Evolutionary conservation across 1,284 basidiomycete genomes (phyloP).

Genomic region (Irpex rosettiformis): DNA sequence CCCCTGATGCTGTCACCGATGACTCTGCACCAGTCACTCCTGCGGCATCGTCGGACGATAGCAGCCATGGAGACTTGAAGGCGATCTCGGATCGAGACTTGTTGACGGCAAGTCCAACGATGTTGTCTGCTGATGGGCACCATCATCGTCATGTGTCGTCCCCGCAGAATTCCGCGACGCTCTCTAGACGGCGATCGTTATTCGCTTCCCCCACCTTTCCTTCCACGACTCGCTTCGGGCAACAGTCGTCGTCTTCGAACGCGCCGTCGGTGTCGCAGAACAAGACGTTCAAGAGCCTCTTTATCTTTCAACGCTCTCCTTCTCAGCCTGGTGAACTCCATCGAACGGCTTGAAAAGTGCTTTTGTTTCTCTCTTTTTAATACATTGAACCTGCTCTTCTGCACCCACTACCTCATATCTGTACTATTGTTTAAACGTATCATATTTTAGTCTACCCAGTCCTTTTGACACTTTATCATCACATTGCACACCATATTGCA

Average conservation of each 20-base stretch:
- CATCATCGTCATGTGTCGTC: constrained; percentile 9
- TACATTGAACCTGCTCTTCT: background rate
- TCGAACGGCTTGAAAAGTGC: background rate
- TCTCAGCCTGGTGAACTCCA: background rate
- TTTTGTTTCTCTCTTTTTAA: no score
- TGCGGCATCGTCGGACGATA: constrained; percentile 15
- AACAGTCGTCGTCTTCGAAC: constrained; percentile 1
- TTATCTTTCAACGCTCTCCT: constrained; percentile 21
- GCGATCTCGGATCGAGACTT: background rate
- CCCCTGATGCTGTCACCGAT: constrained; percentile 36
- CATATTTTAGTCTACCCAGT: background rate
- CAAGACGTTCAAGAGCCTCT: constrained; percentile 20
- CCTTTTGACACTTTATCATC: no score
- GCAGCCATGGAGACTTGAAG: constrained; percentile 8
- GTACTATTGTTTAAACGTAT: background rate
- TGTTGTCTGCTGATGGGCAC: background rate
- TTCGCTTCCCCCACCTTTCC: constrained; percentile 21
- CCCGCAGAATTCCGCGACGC: constrained; percentile 15
- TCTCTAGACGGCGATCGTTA: constrained; percentile 23
- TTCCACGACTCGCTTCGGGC: constrained; percentile 14
- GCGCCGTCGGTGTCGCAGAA: constrained; percentile 12
- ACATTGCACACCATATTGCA: no score
- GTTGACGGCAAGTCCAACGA: constrained; percentile 2
- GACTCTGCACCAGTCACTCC: constrained; percentile 16
- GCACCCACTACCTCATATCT: background rate